Evolutionary conservation across 441 rosid genomes (phyloP).

Genomic region (Adansonia rubrostipa): DNA sequence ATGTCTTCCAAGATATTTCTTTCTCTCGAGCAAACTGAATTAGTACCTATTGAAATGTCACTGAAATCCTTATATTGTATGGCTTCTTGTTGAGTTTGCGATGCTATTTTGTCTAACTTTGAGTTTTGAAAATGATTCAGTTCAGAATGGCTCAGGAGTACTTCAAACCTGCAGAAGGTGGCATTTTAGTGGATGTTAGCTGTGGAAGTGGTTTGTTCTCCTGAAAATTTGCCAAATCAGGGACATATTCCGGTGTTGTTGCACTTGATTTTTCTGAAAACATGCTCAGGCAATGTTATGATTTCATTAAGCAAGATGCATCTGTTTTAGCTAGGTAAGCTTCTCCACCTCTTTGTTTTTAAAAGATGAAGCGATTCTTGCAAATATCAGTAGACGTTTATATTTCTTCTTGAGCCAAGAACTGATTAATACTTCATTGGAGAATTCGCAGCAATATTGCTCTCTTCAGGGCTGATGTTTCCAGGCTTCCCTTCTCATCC

Average conservation of each 20-base stretch:
- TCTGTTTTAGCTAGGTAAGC: slow-evolving; percentile 49
- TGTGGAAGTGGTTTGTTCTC: slow-evolving; percentile 95
- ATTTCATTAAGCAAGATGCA: slow-evolving; percentile 69
- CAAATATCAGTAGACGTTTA: background rate
- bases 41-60: background rate
- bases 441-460: slow-evolving; percentile 64
- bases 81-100: slow-evolving; percentile 9
- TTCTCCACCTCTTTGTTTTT: slow-evolving; percentile 12
- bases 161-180: slow-evolving; percentile 78
- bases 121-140: slow-evolving; percentile 50
- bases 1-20: background rate
- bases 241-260: slow-evolving; percentile 72
- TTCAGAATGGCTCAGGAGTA: slow-evolving; percentile 90
- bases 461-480: slow-evolving; percentile 88
- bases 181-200: slow-evolving; percentile 86
- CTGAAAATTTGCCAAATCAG: slow-evolving; percentile 77
- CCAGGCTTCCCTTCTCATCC: slow-evolving; percentile 82
- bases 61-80: slow-evolving; percentile 4
- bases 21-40: background rate
- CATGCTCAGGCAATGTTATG: slow-evolving; percentile 90
- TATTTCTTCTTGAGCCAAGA: slow-evolving; percentile 8
- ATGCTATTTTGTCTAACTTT: slow-evolving; percentile 15
- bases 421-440: slow-evolving; percentile 27
- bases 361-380: background rate
- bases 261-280: slow-evolving; percentile 96